A percentile compares a stretch with the other conserved stretches of the same genome.
Evolutionary conservation across 2,329 filamentous ascomycete genomes (phyloP).

Genomic region (Gnomoniopsis sp.): DNA sequence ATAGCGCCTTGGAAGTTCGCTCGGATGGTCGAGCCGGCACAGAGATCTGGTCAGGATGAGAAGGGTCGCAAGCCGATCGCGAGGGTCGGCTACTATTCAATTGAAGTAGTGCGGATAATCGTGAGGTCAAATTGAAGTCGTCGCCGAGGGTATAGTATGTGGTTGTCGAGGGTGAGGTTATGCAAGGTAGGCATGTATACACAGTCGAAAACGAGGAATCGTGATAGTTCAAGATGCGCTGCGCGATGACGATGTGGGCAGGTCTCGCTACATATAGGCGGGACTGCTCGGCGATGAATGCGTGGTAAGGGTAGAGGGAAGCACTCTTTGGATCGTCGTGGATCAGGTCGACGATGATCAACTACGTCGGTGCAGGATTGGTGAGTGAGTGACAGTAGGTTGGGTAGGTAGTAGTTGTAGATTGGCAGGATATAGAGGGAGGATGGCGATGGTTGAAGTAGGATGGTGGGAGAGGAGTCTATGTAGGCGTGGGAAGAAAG

Average conservation of each 20-base stretch:
- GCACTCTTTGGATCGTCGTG: not conserved
- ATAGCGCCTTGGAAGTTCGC: slow-evolving; percentile 49
- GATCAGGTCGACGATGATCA: not conserved
- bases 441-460: slow-evolving; percentile 17
- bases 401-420: slow-evolving; percentile 10
- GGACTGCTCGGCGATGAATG: not conserved
- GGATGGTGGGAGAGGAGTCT: slow-evolving; percentile 13
- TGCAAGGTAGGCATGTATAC: not conserved
- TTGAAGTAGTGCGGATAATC: slow-evolving; percentile 2
- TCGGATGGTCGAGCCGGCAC: slow-evolving; percentile 34
- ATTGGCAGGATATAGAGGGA: slow-evolving; percentile 8
- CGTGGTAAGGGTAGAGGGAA: not conserved
- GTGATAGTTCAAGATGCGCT: not conserved
- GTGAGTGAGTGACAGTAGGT: not conserved
- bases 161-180: not conserved
- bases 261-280: not conserved
- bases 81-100: slow-evolving; percentile 14
- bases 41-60: slow-evolving; percentile 20
- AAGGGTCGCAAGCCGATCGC: slow-evolving; percentile 24
- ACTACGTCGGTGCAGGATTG: not conserved
- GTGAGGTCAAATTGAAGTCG: slow-evolving; percentile 3
- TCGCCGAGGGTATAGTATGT: slow-evolving; percentile 5
- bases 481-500: slow-evolving; percentile 2
- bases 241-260: not conserved
- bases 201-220: not conserved